Evolutionary conservation across 148 eudicot species (phyloP).

Genomic region (Fallopia convolvulus): DNA sequence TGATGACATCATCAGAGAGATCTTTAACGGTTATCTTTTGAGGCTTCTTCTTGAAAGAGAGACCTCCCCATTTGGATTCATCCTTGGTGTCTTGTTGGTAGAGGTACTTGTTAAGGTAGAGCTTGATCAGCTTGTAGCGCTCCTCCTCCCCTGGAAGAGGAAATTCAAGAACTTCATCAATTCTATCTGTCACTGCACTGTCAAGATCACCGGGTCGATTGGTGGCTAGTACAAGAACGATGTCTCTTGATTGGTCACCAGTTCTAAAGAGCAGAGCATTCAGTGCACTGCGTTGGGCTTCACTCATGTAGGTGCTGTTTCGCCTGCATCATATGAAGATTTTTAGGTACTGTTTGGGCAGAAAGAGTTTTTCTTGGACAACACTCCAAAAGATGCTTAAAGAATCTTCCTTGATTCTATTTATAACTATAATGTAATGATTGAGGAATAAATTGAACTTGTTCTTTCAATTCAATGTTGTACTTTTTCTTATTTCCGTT

Average conservation of each 20-base stretch:
- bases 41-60: slow-evolving; percentile 37
- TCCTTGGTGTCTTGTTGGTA: slow-evolving; percentile 19
- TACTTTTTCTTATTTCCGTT: no score
- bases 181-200: slow-evolving; percentile 83
- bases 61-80: slow-evolving; percentile 47
- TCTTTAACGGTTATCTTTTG: slow-evolving; percentile 61
- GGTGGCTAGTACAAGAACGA: slow-evolving; percentile 92
- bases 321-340: slow-evolving; percentile 40
- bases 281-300: slow-evolving; percentile 91
- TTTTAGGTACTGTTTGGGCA: not conserved
- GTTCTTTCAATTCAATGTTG: not conserved
- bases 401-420: no score
- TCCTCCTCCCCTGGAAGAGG: slow-evolving; percentile 91
- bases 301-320: slow-evolving; percentile 91
- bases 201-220: slow-evolving; percentile 95
- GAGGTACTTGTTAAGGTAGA: slow-evolving; percentile 69
- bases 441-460: not conserved
- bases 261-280: slow-evolving; percentile 89
- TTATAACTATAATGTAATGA: not conserved
- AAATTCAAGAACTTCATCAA: slow-evolving; percentile 90
- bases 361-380: not conserved
- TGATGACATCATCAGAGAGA: slow-evolving; percentile 57
- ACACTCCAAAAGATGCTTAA: not conserved
- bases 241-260: slow-evolving; percentile 94
- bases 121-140: slow-evolving; percentile 74